Evolutionary conservation across 345 rosid genomes (phyloP), one percentile per base, ranked within the genome.

Genomic region (Populus pruinosa): DNA sequence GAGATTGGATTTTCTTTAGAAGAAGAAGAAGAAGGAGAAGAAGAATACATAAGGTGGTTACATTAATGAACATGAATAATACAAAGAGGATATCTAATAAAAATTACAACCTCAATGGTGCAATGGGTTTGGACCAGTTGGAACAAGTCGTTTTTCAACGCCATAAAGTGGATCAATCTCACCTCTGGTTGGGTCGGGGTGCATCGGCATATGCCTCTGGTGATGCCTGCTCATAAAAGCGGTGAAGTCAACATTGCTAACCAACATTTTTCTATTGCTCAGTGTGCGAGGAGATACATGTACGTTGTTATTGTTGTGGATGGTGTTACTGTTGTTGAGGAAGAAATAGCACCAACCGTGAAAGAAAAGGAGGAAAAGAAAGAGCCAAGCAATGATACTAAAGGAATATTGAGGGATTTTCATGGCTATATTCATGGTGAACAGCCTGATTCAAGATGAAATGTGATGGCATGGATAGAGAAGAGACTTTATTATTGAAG

Each of bases 51-150:
- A 73, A 71, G 64, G 72, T 25, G 73, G 69, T 75, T 44, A 77
- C 86, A 65, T 39, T 4, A 21, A 80, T 63, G 62, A 77, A 31
- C 67, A 76, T 67, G 79, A 77, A 21, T 23, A 80, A 53, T 70
- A 73, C 61, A 76, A 82, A 8, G 43, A 27, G 12, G 41, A 66
- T 38, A n/a, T 50, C 29, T 29, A 73, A 67, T 23, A 80, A 69
- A 69, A 49, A 61, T 38, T 9, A 53, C 62, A 53, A 44, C 62
- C 82, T 91, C 85, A 91, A 80, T 91, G 93, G 86, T 91, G 96
- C 89, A 91, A 78, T 6, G 96, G 96, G 82, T 91, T 91, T 72
- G 96, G 96, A 82, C 96, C 96, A 25, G 91, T 86, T 55, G 96
- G 96, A 69, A 91, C 90, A 33, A 87, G 88, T 53, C 96, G 86